These are phyloP conservation scores for Anacardium occidentale DNA, from an alignment of 345 rosid genomes.

Conservation along the genomic window DNA sequence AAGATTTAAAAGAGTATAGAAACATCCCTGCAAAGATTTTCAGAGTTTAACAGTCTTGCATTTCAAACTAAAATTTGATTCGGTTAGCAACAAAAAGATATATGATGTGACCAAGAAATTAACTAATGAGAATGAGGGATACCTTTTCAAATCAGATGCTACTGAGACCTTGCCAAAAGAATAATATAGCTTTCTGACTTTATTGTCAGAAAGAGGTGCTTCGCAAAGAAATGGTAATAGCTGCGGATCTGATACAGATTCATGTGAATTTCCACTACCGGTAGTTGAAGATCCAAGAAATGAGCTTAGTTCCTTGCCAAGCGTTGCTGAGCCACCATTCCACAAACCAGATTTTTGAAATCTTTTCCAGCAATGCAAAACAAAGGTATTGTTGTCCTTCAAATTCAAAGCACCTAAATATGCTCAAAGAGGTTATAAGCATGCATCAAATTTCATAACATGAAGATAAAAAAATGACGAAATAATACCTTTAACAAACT, in stretches of 20 bases:
- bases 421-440: neutral
- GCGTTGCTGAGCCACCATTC: conserved; percentile 38
- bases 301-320: conserved; percentile 44
- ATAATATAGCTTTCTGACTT: conserved; percentile 29
- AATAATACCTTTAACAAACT: conserved; percentile 46
- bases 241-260: conserved; percentile 38
- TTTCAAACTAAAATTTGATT: conserved; percentile 5
- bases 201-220: conserved; percentile 28
- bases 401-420: conserved; percentile 15
- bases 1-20: neutral
- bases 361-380: conserved; percentile 48
- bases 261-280: conserved; percentile 29
- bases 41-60: neutral
- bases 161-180: conserved; percentile 14
- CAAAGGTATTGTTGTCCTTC: conserved; percentile 8
- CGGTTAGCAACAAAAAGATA: neutral
- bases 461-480: conserved; percentile 8
- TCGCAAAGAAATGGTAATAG: conserved; percentile 44
- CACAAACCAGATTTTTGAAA: conserved; percentile 32
- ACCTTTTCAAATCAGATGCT: conserved; percentile 39
- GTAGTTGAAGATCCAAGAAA: conserved; percentile 40
- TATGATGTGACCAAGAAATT: neutral
- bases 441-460: conserved; percentile 1
- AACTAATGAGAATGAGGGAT: conserved; percentile 11
- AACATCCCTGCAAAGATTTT: neutral